Base-by-base conservation (phyloP, 495 filamentous ascomycete species). In the Sordaria brevicollis region DNA sequence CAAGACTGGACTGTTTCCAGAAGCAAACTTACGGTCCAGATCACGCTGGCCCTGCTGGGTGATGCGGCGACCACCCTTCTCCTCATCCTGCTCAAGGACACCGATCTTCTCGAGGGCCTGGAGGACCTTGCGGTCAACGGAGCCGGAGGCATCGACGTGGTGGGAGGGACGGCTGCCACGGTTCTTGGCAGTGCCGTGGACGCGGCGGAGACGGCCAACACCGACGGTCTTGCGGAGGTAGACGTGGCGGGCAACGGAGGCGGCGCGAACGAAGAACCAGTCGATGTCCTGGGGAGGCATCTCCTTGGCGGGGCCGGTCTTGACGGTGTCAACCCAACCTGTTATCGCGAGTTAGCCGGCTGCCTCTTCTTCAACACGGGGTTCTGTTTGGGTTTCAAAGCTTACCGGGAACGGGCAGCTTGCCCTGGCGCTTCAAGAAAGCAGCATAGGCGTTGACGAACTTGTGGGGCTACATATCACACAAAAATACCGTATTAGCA, bases 251-350 rank as follows among this genome's bases (percentile, higher is more conserved):
- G 95, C 95, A 81, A 97, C 89, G 76, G 93, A 86, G 76, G 95
- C 95, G 79, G 94, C 93, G 79, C 95, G 94, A 82, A 97, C 87
- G 90, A 98, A 99, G 90, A 92, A 99, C 94, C 94, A 97, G 87
- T 97, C 94, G 78, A 92, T 90, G 79, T 91, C 91, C 89, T 97
- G 94, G 78, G 94, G 94, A 76, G 94, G 94, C 74, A 98, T 92
- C 86, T 98, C 94, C 84, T 97, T 97, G 81, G 90, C 90, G 81
- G 89, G 86, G 70, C 92, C 94, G 75, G 94, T 97, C 90, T 98
- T 98, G 86, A 98, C 94, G 79, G 94, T 97, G 80, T 98, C 94
- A 82, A 96, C 93, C 94, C 94, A 98, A 84, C 92, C 92, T 94
- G 76, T 17, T 19, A 0, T 62, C 25, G 5, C 25, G 49, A 31